Evolutionary conservation across 129 eudicot genomes (phyloP).

Genomic region (Dittrichia graveolens): DNA sequence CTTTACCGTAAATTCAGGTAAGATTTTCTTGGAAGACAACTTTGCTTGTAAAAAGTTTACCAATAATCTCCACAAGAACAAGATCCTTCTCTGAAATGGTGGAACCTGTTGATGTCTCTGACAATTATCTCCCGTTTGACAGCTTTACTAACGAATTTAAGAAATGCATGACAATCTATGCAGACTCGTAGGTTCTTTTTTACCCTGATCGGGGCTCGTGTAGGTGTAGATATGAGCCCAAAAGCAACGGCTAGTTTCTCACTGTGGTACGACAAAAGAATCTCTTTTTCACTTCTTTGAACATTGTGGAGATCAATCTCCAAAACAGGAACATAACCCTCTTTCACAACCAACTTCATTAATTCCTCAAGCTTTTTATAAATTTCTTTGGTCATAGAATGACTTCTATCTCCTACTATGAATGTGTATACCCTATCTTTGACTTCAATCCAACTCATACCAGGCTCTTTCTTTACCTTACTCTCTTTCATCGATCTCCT

Average conservation of each 20-base stretch:
- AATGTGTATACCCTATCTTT: conserved; percentile 72
- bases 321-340: conserved; percentile 72
- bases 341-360: conserved; percentile 50
- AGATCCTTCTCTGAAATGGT: conserved; percentile 73
- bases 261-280: conserved; percentile 69
- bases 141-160: conserved; percentile 73
- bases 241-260: conserved; percentile 96
- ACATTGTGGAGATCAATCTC: conserved; percentile 87
- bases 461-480: conserved; percentile 86
- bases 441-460: conserved; percentile 91
- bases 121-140: conserved; percentile 64
- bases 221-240: conserved; percentile 69
- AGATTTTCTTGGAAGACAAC: not conserved
- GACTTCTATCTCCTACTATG: conserved; percentile 76
- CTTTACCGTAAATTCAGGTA: not conserved
- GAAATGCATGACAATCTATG: conserved; percentile 81
- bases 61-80: conserved; percentile 93
- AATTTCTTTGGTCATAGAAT: conserved; percentile 58
- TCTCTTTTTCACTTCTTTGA: conserved; percentile 61
- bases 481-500: conserved; percentile 70
- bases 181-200: conserved; percentile 85
- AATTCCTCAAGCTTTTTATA: conserved; percentile 72
- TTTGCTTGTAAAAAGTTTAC: conserved; percentile 29
- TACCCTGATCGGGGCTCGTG: conserved; percentile 74
- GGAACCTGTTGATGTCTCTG: conserved; percentile 78